Conservation (phyloP, 768 basidiomycete species). For the Xerocomellus intermedius region DNA sequence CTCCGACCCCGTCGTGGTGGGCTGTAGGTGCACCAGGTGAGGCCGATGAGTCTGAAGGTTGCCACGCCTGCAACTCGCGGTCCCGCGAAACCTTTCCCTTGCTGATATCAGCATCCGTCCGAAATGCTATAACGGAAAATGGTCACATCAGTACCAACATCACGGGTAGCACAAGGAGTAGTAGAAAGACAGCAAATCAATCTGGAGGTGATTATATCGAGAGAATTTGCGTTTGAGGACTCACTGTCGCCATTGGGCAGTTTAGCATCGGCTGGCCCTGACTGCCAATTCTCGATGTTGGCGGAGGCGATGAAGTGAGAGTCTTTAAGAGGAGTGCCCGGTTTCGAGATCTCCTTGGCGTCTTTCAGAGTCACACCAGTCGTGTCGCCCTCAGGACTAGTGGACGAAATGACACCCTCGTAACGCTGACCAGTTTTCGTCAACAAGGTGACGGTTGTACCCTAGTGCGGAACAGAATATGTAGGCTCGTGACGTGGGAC, state of each 20-base stretch:
- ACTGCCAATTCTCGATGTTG: slow-evolving; percentile 72
- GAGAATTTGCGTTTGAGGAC: slow-evolving; percentile 27
- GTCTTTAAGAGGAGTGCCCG: slow-evolving; percentile 70
- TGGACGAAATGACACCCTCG: slow-evolving; percentile 68
- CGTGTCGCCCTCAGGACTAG: slow-evolving; percentile 62
- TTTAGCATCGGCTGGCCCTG: slow-evolving; percentile 71
- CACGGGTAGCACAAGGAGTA: background rate
- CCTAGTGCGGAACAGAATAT: slow-evolving; percentile 41
- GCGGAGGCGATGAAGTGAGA: slow-evolving; percentile 64
- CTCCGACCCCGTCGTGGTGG: slow-evolving; percentile 38
- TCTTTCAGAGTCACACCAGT: slow-evolving; percentile 74
- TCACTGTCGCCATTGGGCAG: slow-evolving; percentile 70
- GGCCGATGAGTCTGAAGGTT: slow-evolving; percentile 40
- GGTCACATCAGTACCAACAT: slow-evolving; percentile 12
- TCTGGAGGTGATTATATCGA: background rate
- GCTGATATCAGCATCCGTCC: slow-evolving; percentile 79
- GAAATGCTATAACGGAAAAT: slow-evolving; percentile 54
- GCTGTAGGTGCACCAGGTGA: slow-evolving; percentile 25
- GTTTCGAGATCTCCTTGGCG: slow-evolving; percentile 67
- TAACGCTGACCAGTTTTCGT: slow-evolving; percentile 71
- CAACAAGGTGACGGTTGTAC: slow-evolving; percentile 73
- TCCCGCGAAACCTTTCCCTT: slow-evolving; percentile 55
- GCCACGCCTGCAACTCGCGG: slow-evolving; percentile 83
- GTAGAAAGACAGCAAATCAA: background rate
- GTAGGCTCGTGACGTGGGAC: slow-evolving; percentile 11